A percentile compares a stretch with the other conserved stretches of the same genome.
Evolutionary conservation across 371 early-diverging fungal species (phyloP).

Genomic region (Circinella umbellata): DNA sequence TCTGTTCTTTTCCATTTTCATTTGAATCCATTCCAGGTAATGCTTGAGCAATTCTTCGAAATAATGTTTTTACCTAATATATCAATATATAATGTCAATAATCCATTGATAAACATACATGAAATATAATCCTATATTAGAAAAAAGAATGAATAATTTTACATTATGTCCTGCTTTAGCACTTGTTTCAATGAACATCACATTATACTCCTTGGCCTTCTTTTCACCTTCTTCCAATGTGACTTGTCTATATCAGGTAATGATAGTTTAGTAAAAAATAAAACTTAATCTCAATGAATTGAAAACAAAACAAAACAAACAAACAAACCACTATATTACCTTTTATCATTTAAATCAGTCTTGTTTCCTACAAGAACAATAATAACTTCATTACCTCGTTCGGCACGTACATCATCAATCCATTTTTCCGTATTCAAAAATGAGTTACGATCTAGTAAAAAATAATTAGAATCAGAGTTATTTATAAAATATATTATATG

Average conservation of each 20-base stretch:
- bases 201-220: constrained; percentile 90
- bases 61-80: constrained; percentile 81
- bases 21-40: constrained; percentile 87
- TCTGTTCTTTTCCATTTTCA: constrained; percentile 43
- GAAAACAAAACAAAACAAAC: too few relatives aligned
- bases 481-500: too few relatives aligned
- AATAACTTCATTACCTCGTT: constrained; percentile 96
- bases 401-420: constrained; percentile 98
- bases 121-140: not conserved
- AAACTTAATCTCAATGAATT: too few relatives aligned
- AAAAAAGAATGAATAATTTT: too few relatives aligned
- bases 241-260: constrained; percentile 67
- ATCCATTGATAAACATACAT: not conserved
- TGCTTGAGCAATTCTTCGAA: constrained; percentile 94
- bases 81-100: too few relatives aligned
- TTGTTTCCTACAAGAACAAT: constrained; percentile 99
- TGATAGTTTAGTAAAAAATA: too few relatives aligned
- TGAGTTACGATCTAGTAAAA: constrained; percentile 77
- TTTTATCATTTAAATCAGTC: constrained; percentile 93
- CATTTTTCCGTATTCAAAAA: constrained; percentile 96
- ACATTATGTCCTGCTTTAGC: constrained; percentile 97
- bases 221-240: constrained; percentile 96
- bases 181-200: constrained; percentile 97
- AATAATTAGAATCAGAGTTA: not conserved
- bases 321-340: constrained; percentile 45